Percentiles rank a stretch among this genome's conserved stretches.
Conservation (phyloP, 179 eudicot genomes). For the Spergularia azorica region DNA sequence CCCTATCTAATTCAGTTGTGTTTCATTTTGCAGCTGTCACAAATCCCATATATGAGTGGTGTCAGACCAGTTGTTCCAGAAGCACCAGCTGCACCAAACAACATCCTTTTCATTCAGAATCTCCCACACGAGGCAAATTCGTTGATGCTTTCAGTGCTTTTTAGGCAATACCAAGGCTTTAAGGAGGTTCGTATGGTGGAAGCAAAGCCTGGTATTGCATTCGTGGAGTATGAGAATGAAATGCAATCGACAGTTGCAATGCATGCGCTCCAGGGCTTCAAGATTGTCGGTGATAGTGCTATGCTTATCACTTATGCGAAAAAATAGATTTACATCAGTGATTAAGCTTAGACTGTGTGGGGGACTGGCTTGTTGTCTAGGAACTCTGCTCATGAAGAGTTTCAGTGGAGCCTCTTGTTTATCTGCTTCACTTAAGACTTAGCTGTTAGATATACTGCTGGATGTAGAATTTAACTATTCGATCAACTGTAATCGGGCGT, state of each 20-base stretch:
- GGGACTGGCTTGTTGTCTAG: constrained; percentile 3
- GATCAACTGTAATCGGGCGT: neutral
- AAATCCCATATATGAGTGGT: constrained; percentile 71
- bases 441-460: constrained; percentile 15
- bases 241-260: constrained; percentile 81
- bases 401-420: neutral
- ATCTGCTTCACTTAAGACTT: constrained; percentile 2
- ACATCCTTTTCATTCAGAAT: constrained; percentile 82
- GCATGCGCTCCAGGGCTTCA: constrained; percentile 83
- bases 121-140: constrained; percentile 85
- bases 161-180: constrained; percentile 78
- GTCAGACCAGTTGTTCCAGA: constrained; percentile 66
- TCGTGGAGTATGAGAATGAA: constrained; percentile 87
- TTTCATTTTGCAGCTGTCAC: constrained; percentile 61
- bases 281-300: constrained; percentile 62
- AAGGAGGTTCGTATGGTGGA: constrained; percentile 98
- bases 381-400: neutral
- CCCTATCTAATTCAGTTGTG: constrained; percentile 6
- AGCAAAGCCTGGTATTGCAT: constrained; percentile 94
- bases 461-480: constrained; percentile 20
- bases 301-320: constrained; percentile 90
- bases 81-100: constrained; percentile 88
- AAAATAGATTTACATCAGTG: constrained; percentile 50
- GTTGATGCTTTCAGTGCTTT: constrained; percentile 84
- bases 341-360: neutral